Evolutionary conservation across 495 filamentous ascomycete genomes (phyloP), one percentile per base, ranked within the genome.

Genomic region (Aspergillus saccharolyticus): DNA sequence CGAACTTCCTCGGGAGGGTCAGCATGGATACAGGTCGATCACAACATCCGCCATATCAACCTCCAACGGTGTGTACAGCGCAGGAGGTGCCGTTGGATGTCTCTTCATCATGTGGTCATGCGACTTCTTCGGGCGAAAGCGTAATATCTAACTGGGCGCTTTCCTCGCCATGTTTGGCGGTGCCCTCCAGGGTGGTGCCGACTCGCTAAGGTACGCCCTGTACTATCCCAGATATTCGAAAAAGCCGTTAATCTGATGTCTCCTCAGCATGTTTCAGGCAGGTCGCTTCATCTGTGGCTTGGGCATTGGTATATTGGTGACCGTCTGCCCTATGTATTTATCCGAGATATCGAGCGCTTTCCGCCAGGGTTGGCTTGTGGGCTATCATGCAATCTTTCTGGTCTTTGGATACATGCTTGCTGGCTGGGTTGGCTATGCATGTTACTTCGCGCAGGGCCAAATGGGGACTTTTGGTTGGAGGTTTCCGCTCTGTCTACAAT

Each of bases 61-160:
- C 1, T 70, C 75, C 45, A 82, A 80, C 56, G 79, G 78, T 25
- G 68, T 80, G 1, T 75, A 73, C 57, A 74, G 72, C 50, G 78
- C 74, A 9, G 78, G 76, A 30, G 71, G 74, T 44, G 75, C 72
- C 19, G 62, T 80, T 17, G 78, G 75, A 8, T 66, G 68, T 39
- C 53, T 77, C 6, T 68, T 78, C 39, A 73, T 68, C 16, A 72
- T 74, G 60, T 79, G 72, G 72, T 70, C 71, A 1, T 75, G 76
- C 46, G 75, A 77, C 16, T 66, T 59, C 24, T 71, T 74, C 42
- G 72, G 75, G 21, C 70, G 79, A 15, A 78, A 75, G 56, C 63
- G 52, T 4, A 72, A 70, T 28, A 78, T 82, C 18, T 71, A 78
- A 55, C 55, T 79, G 8, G 78, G 78, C 12, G 70, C 67, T 19